Conservation (phyloP, 345 rosid species). For the Linum trigynum region DNA sequence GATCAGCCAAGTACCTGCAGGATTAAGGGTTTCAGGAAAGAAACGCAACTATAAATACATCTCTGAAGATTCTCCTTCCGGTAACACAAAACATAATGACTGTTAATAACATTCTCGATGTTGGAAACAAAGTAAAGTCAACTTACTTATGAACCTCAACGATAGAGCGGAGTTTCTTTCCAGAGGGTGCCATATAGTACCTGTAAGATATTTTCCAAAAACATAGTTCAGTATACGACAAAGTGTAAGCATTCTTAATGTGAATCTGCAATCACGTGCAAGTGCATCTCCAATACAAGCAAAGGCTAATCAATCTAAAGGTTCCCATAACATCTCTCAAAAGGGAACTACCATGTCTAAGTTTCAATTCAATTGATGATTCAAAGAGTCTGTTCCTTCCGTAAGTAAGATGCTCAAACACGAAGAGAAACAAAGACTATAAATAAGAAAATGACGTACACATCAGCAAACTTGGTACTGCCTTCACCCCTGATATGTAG, state of each 20-base stretch:
- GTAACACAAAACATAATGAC: too few species aligned
- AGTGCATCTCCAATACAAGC: background rate
- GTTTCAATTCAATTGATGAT: too few species aligned
- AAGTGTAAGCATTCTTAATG: background rate
- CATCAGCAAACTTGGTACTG: slow-evolving; percentile 79
- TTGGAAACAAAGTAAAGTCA: background rate
- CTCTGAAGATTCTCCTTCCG: background rate
- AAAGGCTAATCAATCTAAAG: background rate
- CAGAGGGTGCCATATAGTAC: slow-evolving; percentile 76
- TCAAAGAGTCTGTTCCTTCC: too few species aligned
- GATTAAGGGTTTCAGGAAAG: background rate
- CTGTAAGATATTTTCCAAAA: slow-evolving; percentile 28
- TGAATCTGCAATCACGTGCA: background rate
- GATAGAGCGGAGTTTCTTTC: slow-evolving; percentile 81
- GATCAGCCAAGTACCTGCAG: slow-evolving; percentile 48
- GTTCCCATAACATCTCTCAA: too few species aligned
- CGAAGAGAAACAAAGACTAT: background rate
- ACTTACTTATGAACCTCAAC: slow-evolving; percentile 77
- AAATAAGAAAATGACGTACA: slow-evolving; percentile 41
- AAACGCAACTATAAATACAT: background rate
- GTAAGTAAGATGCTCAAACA: too few species aligned
- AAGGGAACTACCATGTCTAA: background rate
- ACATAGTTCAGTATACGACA: background rate
- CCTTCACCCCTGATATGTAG: slow-evolving; percentile 77
- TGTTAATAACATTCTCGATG: background rate